Conservation (phyloP, 441 rosid species). For the Geranium incanum region DNA sequence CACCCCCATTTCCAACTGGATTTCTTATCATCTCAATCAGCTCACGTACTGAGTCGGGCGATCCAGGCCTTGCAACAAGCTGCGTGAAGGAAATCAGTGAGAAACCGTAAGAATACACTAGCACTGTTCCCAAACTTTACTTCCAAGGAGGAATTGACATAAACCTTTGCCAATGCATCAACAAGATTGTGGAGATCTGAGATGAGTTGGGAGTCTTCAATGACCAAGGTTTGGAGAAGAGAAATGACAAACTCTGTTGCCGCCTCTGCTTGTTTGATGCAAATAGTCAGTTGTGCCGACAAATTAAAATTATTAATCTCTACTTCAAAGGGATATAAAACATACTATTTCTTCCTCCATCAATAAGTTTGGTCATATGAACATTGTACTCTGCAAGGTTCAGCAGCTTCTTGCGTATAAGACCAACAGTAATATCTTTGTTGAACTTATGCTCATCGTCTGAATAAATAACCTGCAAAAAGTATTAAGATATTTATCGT, state of each 20-base stretch:
- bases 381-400: slow-evolving; percentile 93
- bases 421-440: slow-evolving; percentile 81
- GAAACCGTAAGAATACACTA: slow-evolving; percentile 9
- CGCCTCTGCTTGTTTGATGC: slow-evolving; percentile 50
- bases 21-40: slow-evolving; percentile 73
- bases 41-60: slow-evolving; percentile 70
- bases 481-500: slow-evolving; percentile 14
- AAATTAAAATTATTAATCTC: background rate
- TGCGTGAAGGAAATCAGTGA: slow-evolving; percentile 23
- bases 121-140: background rate
- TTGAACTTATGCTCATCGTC: slow-evolving; percentile 92
- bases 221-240: slow-evolving; percentile 71
- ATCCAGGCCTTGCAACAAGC: slow-evolving; percentile 81
- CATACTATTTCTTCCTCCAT: slow-evolving; percentile 96
- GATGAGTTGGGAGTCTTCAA: slow-evolving; percentile 75
- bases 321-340: slow-evolving; percentile 16
- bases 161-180: slow-evolving; percentile 88
- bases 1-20: slow-evolving; percentile 43
- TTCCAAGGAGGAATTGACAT: slow-evolving; percentile 14
- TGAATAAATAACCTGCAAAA: slow-evolving; percentile 73
- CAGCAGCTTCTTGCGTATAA: slow-evolving; percentile 73
- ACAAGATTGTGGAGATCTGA: slow-evolving; percentile 94
- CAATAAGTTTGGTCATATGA: slow-evolving; percentile 91
- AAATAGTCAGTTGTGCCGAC: slow-evolving; percentile 24
- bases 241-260: slow-evolving; percentile 88